Evolutionary conservation across 2,329 filamentous ascomycete genomes (phyloP).

Genomic region (Dothistroma pini): DNA sequence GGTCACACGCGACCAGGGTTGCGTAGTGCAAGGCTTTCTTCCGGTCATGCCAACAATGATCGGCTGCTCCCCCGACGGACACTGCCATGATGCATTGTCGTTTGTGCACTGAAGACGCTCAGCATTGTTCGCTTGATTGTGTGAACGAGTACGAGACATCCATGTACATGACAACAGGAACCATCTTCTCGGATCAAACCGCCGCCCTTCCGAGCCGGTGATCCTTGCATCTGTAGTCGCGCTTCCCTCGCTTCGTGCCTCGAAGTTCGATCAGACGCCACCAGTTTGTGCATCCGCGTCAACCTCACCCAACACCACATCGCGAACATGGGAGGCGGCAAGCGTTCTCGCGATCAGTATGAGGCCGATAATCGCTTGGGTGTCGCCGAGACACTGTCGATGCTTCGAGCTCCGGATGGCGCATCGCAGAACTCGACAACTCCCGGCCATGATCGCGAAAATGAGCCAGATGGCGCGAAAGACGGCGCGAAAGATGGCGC

Average conservation of each 20-base stretch:
- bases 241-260: background rate
- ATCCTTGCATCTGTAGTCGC: background rate
- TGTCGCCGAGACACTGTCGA: conserved; percentile 28
- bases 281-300: background rate
- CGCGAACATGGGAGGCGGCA: conserved; percentile 25
- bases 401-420: conserved; percentile 16
- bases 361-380: conserved; percentile 25
- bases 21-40: no score
- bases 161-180: no score
- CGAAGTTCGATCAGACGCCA: background rate
- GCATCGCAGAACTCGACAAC: conserved; percentile 3
- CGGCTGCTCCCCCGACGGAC: no score
- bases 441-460: background rate
- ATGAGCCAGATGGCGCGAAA: conserved; percentile 1
- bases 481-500: conserved; percentile 4
- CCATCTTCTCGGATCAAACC: no score
- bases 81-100: no score
- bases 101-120: no score
- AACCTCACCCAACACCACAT: background rate
- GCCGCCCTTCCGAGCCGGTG: background rate
- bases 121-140: no score
- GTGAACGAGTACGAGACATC: no score
- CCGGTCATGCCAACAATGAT: no score
- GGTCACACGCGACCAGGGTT: no score
- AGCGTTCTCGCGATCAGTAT: conserved; percentile 30